Evolutionary conservation across 352 stramenopile genomes (phyloP).

Genomic region (Achlya hypogyna): DNA sequence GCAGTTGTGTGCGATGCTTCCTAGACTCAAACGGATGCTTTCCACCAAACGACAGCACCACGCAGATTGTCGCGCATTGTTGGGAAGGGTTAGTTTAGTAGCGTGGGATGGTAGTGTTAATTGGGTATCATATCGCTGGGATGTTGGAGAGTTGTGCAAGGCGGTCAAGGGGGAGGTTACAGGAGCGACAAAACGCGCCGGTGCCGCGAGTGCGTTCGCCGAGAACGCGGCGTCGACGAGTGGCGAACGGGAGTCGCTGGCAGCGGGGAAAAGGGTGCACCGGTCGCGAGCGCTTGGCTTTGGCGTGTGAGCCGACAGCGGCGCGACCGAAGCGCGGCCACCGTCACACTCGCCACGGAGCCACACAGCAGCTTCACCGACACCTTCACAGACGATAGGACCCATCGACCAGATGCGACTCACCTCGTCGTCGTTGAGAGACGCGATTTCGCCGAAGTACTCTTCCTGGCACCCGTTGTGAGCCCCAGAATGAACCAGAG

Average conservation of each 20-base stretch:
- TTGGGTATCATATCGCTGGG: neutral
- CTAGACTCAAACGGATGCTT: too few species aligned
- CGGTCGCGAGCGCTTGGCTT: neutral
- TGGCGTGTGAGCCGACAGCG: neutral
- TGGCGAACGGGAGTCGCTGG: neutral
- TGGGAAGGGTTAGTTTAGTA: too few species aligned
- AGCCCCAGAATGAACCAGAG: neutral
- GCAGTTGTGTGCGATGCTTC: too few species aligned
- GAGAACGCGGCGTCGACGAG: neutral
- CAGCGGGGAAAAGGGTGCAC: neutral
- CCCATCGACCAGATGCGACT: neutral
- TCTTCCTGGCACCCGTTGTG: slow-evolving; percentile 8
- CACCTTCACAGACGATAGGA: neutral
- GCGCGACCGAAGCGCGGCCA: neutral
- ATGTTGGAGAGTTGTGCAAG: neutral
- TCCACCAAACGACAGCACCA: too few species aligned
- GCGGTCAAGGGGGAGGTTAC: neutral
- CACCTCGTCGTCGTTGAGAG: neutral
- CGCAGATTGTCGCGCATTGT: too few species aligned
- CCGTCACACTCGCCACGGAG: neutral
- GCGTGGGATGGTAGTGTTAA: neutral
- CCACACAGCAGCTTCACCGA: neutral
- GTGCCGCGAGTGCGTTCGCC: neutral
- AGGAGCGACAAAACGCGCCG: neutral
- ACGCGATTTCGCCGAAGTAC: slow-evolving; percentile 1